Evolutionary conservation across 306 rosid genomes (phyloP), one percentile per base, ranked within the genome.

Genomic region (Quercus parvula): DNA sequence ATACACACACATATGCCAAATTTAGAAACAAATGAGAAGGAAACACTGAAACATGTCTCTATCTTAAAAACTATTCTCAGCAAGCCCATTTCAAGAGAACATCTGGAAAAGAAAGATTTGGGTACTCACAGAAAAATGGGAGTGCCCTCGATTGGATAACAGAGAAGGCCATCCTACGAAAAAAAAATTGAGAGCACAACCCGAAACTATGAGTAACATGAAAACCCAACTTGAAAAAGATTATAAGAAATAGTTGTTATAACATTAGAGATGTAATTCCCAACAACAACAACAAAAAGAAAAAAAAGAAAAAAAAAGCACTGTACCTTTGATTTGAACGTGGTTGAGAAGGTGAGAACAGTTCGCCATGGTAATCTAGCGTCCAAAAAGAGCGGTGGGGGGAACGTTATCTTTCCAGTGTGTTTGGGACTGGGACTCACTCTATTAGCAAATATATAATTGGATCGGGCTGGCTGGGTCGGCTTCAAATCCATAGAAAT

Each of bases 321-420:
- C 1, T 30, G 41, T 73, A 87, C 91, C 91, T 82, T 69, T 77
- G 74, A 66, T 70, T 14, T 79, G 83, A 77, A 61, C 71, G 52
- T 70, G 76, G 62, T 46, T 71, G 81, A 82, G 83, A 41, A 82
- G 84, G 70, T 78, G 68, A 31, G 79, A 77, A 71, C 64, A 68
- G 67, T 79, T 38, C 25, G 87, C 81, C 88, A 85, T 83, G 22
- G 78, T 38, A 49, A 19, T 18, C 7, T 31, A 33, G 30, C 11
- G 24, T 2, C 28, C 59, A 19, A 38, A 18, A 57, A 75, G 57
- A 35, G 72, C 71, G 12, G 57, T 14, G 11, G 20, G 66, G 8
- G 28, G 33, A 63, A 71, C 52, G 69, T 71, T 70, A 76, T 76
- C 80, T 44, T 38, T 7, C 28, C 46, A 41, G 46, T 41, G 11